Conservation (phyloP, 2,329 filamentous ascomycete genomes). For the Cryphonectria carpinicola region DNA sequence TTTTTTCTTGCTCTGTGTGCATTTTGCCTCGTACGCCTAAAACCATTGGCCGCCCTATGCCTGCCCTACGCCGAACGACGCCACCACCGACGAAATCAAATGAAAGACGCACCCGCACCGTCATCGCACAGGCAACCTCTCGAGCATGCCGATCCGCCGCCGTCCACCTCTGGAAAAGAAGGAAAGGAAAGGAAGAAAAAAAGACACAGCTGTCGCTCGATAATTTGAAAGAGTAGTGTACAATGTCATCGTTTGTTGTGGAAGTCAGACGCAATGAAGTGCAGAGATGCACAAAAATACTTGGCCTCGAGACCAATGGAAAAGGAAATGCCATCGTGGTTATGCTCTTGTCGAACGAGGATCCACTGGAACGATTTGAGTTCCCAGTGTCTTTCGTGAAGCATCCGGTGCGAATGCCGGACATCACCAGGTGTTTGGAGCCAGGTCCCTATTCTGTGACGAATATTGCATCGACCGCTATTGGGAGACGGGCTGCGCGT, state of each 20-base stretch:
- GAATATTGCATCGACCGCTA: not conserved
- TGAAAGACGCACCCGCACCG: not conserved
- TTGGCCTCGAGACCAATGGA: not conserved
- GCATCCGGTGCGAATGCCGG: not conserved
- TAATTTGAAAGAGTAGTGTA: conserved; percentile 21
- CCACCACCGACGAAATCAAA: conserved; percentile 7
- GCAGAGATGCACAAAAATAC: conserved; percentile 21
- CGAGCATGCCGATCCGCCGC: not conserved
- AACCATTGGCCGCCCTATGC: conserved; percentile 11
- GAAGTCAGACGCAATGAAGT: conserved; percentile 11
- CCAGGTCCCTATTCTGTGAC: not conserved
- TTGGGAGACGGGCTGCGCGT: conserved; percentile 17
- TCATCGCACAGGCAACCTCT: not conserved
- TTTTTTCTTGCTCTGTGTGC: not conserved
- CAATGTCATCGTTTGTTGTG: conserved; percentile 13
- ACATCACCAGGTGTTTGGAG: not conserved
- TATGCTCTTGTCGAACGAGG: not conserved
- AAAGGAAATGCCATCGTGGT: conserved; percentile 11
- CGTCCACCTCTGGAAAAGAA: not conserved
- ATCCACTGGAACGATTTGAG: not conserved
- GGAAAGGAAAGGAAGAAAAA: not conserved
- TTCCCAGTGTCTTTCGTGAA: not conserved
- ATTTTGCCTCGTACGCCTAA: conserved; percentile 21
- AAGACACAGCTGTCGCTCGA: conserved; percentile 10
- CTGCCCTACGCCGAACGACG: conserved; percentile 21